These are phyloP conservation scores for Populus simonii DNA, from an alignment of 345 rosid species.

Conservation along the genomic window DNA sequence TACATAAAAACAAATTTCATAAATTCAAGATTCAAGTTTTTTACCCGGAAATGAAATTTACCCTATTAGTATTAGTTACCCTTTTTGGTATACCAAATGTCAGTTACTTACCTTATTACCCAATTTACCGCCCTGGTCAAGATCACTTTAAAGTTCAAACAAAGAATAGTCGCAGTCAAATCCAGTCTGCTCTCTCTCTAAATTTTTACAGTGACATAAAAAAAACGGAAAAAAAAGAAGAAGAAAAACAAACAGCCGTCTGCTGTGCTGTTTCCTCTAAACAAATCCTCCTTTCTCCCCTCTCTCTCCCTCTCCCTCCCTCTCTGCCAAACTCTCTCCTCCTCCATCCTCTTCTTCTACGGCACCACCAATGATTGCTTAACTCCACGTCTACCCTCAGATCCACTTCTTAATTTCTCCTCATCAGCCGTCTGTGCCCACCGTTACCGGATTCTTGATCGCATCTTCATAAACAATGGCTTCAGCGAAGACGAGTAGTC, in stretches of 20 bases:
- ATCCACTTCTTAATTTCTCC: neutral
- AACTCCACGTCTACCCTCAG: neutral
- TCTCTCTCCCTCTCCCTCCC: neutral
- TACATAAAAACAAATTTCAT: too few species aligned
- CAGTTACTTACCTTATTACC: too few species aligned
- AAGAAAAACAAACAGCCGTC: neutral
- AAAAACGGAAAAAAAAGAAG: neutral
- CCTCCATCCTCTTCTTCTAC: neutral
- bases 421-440: neutral
- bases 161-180: too few species aligned
- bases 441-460: neutral
- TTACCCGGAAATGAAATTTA: too few species aligned
- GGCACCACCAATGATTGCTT: neutral
- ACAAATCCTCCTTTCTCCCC: neutral
- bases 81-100: too few species aligned
- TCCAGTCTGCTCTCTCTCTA: too few species aligned
- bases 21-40: too few species aligned
- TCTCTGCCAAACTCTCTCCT: neutral
- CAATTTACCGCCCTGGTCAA: too few species aligned
- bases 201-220: too few species aligned
- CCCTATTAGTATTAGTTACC: too few species aligned
- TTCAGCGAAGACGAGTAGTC: constrained; percentile 50
- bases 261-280: neutral
- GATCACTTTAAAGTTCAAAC: too few species aligned
- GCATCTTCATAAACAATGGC: constrained; percentile 14